Evolutionary conservation across 257 asterid species (phyloP).

Genomic region (Nicotiana attenuata): DNA sequence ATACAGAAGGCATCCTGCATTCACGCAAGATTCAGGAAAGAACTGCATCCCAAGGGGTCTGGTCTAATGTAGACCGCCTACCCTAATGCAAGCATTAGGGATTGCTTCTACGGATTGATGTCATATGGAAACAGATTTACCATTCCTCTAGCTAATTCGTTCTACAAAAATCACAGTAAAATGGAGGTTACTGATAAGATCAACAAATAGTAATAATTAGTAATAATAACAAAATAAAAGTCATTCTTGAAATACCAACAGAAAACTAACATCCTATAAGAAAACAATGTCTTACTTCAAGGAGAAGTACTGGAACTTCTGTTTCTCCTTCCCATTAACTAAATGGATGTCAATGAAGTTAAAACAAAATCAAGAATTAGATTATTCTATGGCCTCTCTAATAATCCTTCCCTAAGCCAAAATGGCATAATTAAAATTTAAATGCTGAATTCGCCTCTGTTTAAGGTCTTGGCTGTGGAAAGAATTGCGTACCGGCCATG

Average conservation of each 20-base stretch:
- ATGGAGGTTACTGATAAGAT: neutral
- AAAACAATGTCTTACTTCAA: slow-evolving; percentile 3
- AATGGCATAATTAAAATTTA: neutral
- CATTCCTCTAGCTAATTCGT: neutral
- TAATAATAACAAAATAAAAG: slow-evolving; percentile 13
- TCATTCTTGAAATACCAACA: slow-evolving; percentile 31
- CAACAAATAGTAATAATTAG: neutral
- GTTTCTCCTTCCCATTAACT: slow-evolving; percentile 1
- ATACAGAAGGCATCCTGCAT: too few species aligned
- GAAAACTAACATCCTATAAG: slow-evolving; percentile 8
- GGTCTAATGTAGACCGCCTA: too few species aligned
- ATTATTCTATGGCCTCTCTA: neutral
- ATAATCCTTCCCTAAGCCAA: neutral
- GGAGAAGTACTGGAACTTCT: neutral
- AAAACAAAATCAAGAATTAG: slow-evolving; percentile 9
- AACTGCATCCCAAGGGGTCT: too few species aligned
- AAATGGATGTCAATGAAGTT: neutral
- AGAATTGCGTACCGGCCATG: slow-evolving; percentile 90
- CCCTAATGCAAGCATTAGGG: too few species aligned
- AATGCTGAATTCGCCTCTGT: neutral
- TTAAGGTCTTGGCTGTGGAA: slow-evolving; percentile 67
- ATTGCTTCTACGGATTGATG: too few species aligned
- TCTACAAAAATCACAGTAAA: neutral
- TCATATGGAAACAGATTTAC: too few species aligned
- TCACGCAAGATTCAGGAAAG: too few species aligned